These are phyloP conservation scores for Heliamphora ciliata DNA, from an alignment of 179 eudicot species.

Conservation along the genomic window DNA sequence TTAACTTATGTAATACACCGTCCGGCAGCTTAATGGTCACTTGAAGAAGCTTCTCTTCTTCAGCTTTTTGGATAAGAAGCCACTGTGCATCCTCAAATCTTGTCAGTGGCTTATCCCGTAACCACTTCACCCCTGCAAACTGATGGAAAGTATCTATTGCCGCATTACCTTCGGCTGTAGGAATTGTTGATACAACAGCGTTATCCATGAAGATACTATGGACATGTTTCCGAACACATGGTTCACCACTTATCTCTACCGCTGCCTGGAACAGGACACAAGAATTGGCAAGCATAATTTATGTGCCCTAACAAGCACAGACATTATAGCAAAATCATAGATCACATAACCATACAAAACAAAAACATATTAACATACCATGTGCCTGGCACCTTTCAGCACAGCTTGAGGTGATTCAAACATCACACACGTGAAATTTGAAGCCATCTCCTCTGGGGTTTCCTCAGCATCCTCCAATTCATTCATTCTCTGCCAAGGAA, in stretches of 20 bases:
- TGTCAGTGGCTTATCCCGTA: constrained; percentile 69
- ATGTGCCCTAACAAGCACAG: background rate
- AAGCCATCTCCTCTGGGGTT: constrained; percentile 92
- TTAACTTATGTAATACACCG: constrained; percentile 42
- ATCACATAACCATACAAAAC: background rate
- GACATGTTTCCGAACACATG: constrained; percentile 82
- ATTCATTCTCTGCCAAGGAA: constrained; percentile 52
- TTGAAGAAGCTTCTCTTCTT: constrained; percentile 91
- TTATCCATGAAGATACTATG: constrained; percentile 83
- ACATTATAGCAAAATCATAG: background rate
- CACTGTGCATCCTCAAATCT: constrained; percentile 91
- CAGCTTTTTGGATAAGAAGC: constrained; percentile 97
- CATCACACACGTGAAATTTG: constrained; percentile 75
- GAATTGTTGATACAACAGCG: constrained; percentile 78
- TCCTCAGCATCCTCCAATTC: constrained; percentile 91
- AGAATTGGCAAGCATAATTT: background rate
- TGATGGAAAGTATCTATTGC: constrained; percentile 77
- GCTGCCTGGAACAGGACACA: constrained; percentile 57
- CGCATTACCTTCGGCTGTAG: constrained; percentile 70
- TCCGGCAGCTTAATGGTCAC: constrained; percentile 77
- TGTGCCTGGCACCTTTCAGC: constrained; percentile 92
- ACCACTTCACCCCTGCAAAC: constrained; percentile 88
- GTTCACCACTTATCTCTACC: constrained; percentile 94
- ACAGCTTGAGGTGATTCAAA: constrained; percentile 80
- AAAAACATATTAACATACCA: constrained; percentile 47